These are phyloP conservation scores for Cryptococcus sp. DNA, from an alignment of 1,284 basidiomycete species.

Conservation along the genomic window DNA sequence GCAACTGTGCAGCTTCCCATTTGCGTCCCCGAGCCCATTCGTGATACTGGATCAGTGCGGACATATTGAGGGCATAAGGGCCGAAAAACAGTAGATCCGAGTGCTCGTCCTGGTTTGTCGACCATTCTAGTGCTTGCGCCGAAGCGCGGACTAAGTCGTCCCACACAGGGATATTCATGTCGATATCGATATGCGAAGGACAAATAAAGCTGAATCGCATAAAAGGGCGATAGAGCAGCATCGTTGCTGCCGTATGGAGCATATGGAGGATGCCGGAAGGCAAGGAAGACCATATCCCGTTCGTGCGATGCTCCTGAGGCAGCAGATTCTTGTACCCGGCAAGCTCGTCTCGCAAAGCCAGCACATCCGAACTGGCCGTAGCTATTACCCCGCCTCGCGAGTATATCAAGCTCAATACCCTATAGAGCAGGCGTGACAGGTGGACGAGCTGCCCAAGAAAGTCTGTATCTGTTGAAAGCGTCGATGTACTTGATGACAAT, in stretches of 20 bases:
- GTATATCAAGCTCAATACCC: slow-evolving; percentile 21
- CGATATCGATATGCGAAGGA: slow-evolving; percentile 21
- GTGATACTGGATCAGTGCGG: slow-evolving; percentile 34
- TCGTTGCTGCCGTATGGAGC: slow-evolving; percentile 18
- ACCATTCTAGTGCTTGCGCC: slow-evolving; percentile 27
- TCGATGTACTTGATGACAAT: not conserved
- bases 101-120: slow-evolving; percentile 25
- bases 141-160: slow-evolving; percentile 18
- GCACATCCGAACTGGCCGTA: slow-evolving; percentile 15
- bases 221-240: slow-evolving; percentile 33
- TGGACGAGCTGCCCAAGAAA: slow-evolving; percentile 20
- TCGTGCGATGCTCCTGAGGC: slow-evolving; percentile 11
- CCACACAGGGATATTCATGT: slow-evolving; percentile 28
- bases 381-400: slow-evolving; percentile 21
- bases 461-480: slow-evolving; percentile 1
- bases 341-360: slow-evolving; percentile 18
- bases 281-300: slow-evolving; percentile 19
- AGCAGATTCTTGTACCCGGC: slow-evolving; percentile 19
- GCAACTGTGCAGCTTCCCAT: slow-evolving; percentile 30
- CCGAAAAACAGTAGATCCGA: slow-evolving; percentile 27
- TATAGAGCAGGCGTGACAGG: slow-evolving; percentile 17
- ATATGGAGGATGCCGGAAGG: slow-evolving; percentile 28
- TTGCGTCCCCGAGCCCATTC: slow-evolving; percentile 32
- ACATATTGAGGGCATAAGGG: slow-evolving; percentile 26
- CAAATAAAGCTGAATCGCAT: slow-evolving; percentile 39